Percentiles rank a stretch among this genome's conserved stretches.
Conservation (phyloP, 345 rosid genomes). For the Eucalyptus cloeziana region DNA sequence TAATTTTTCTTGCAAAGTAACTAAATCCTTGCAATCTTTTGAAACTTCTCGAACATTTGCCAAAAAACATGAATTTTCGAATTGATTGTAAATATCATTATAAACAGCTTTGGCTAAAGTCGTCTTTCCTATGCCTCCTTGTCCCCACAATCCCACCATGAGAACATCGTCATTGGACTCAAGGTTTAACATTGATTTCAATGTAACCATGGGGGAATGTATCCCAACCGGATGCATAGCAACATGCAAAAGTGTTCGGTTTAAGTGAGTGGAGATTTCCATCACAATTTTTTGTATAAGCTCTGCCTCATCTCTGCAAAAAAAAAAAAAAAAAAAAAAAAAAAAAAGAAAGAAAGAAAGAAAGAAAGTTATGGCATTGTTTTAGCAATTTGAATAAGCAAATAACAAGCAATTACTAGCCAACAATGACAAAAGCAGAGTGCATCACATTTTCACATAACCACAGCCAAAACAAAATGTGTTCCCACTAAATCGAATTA, state of each 20-base stretch:
- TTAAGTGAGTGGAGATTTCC: background rate
- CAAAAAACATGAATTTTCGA: background rate
- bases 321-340: too few species aligned
- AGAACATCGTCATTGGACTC: background rate
- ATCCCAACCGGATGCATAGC: background rate
- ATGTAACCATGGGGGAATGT: fast-evolving
- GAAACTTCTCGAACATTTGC: background rate
- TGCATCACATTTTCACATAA: background rate
- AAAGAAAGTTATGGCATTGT: fast-evolving
- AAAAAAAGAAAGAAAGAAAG: too few species aligned
- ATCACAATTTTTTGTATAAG: background rate
- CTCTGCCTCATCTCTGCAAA: background rate
- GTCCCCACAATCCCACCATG: background rate
- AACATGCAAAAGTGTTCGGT: background rate
- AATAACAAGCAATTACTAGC: background rate
- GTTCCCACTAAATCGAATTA: fast-evolving
- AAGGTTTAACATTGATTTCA: background rate
- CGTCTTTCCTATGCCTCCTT: background rate
- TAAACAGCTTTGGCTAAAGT: background rate
- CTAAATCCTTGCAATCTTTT: background rate
- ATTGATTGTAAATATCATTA: background rate
- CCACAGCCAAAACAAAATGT: too few species aligned
- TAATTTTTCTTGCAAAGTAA: background rate
- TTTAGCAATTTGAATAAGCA: background rate
- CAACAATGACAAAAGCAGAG: background rate